Evolutionary conservation across 2,329 filamentous ascomycete genomes (phyloP).

Genomic region (Cladosporium sp.): DNA sequence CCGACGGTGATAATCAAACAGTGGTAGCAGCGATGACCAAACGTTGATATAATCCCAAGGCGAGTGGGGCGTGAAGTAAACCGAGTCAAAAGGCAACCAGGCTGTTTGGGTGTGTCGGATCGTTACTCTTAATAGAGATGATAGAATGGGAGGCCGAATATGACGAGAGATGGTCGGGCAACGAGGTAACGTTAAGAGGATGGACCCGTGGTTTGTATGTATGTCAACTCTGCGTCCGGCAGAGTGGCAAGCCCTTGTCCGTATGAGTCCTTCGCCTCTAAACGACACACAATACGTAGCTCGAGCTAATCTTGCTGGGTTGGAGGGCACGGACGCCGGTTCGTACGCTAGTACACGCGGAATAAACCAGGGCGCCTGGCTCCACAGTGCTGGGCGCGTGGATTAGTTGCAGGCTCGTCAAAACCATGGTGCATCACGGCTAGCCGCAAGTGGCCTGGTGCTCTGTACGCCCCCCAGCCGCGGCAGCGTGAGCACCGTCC

Average conservation of each 20-base stretch:
- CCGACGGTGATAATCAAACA: slow-evolving; percentile 9
- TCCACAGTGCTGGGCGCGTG: slow-evolving; percentile 12
- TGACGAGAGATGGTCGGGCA: slow-evolving; percentile 9
- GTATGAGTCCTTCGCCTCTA: slow-evolving; percentile 15
- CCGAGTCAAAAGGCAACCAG: slow-evolving; percentile 2
- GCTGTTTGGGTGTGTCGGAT: slow-evolving; percentile 1
- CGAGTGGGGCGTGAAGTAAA: slow-evolving; percentile 11
- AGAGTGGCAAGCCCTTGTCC: slow-evolving; percentile 13
- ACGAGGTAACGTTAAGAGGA: slow-evolving; percentile 4
- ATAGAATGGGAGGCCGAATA: slow-evolving; percentile 7
- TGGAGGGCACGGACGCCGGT: slow-evolving; percentile 11
- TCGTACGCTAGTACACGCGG: slow-evolving; percentile 11
- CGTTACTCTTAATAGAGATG: not conserved
- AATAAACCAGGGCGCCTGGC: slow-evolving; percentile 10
- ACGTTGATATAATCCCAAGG: slow-evolving; percentile 13
- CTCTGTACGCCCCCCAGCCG: slow-evolving; percentile 6
- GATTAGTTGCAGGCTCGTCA: slow-evolving; percentile 7
- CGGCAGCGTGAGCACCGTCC: slow-evolving; percentile 11
- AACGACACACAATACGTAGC: slow-evolving; percentile 15
- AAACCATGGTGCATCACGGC: slow-evolving; percentile 11
- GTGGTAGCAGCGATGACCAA: slow-evolving; percentile 12
- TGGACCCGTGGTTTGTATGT: slow-evolving; percentile 13
- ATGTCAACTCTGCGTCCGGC: slow-evolving; percentile 10
- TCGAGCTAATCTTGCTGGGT: slow-evolving; percentile 14
- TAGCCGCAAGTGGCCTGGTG: slow-evolving; percentile 8